Evolutionary conservation across 2,329 filamentous ascomycete genomes (phyloP).

Genomic region (Colletotrichum liriopes): DNA sequence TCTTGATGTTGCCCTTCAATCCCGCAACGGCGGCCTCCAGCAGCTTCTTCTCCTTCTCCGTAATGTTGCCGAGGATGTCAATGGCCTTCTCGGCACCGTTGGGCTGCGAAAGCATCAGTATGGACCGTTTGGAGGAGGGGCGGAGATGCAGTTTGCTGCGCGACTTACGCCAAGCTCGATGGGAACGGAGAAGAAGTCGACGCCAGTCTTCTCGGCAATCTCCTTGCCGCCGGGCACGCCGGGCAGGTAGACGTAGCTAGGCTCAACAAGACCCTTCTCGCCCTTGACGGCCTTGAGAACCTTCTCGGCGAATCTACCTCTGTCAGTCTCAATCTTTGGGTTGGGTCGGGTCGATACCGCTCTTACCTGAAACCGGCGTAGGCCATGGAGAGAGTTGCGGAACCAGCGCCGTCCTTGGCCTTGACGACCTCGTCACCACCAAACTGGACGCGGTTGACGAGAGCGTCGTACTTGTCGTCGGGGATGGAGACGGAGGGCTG

Average conservation of each 20-base stretch:
- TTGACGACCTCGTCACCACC: slow-evolving; percentile 97
- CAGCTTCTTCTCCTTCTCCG: slow-evolving; percentile 90
- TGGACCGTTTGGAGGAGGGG: slow-evolving; percentile 29
- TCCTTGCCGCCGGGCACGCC: slow-evolving; percentile 90
- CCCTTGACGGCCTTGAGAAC: slow-evolving; percentile 90
- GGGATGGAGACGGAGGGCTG: slow-evolving; percentile 86
- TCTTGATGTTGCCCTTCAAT: slow-evolving; percentile 92
- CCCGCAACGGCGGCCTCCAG: slow-evolving; percentile 82
- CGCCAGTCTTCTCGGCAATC: slow-evolving; percentile 85
- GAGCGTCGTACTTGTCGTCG: slow-evolving; percentile 88
- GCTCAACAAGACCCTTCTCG: slow-evolving; percentile 93
- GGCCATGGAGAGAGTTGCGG: slow-evolving; percentile 94
- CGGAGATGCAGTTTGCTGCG: slow-evolving; percentile 16
- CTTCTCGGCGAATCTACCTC: slow-evolving; percentile 88
- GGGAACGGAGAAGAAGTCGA: slow-evolving; percentile 96
- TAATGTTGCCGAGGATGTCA: slow-evolving; percentile 83
- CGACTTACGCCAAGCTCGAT: slow-evolving; percentile 92
- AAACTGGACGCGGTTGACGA: slow-evolving; percentile 97
- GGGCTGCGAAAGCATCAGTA: slow-evolving; percentile 67
- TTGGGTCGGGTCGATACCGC: neutral
- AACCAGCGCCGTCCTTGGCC: slow-evolving; percentile 93
- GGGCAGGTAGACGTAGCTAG: slow-evolving; percentile 95
- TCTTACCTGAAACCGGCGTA: slow-evolving; percentile 92
- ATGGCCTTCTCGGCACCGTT: slow-evolving; percentile 88
- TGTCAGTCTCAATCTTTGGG: slow-evolving; percentile 45